Percentiles rank a stretch among this genome's conserved stretches.
These are phyloP conservation scores for Phytophthora rubi DNA, from an alignment of 352 stramenopile genomes.

Conservation along the genomic window DNA sequence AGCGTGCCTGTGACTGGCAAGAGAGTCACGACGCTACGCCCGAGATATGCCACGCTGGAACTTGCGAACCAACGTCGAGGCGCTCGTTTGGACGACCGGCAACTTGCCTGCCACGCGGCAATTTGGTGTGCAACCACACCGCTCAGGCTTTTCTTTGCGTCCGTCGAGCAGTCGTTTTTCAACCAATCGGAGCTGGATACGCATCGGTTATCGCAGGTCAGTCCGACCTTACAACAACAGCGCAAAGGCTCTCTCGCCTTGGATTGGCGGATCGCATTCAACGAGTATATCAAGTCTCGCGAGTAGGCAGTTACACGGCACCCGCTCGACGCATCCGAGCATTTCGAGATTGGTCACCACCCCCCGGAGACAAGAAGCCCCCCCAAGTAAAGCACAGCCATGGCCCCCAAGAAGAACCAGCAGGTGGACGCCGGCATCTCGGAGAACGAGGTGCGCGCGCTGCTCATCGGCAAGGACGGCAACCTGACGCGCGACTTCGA, in stretches of 20 bases:
- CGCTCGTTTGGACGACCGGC: constrained; percentile 30
- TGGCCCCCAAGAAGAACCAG: constrained; percentile 69
- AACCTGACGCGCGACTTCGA: constrained; percentile 87
- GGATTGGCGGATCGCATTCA: constrained; percentile 10
- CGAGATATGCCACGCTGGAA: constrained; percentile 2
- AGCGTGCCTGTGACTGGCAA: neutral
- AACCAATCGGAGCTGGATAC: constrained; percentile 6
- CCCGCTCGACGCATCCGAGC: constrained; percentile 26
- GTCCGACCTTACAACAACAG: constrained; percentile 13
- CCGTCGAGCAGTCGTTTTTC: constrained; percentile 5
- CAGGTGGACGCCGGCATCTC: constrained; percentile 61
- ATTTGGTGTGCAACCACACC: constrained; percentile 21
- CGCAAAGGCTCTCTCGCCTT: too few relatives aligned
- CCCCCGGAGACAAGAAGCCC: constrained; percentile 18
- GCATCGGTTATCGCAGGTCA: constrained; percentile 21
- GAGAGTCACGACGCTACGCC: constrained; percentile 7
- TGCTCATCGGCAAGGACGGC: constrained; percentile 84
- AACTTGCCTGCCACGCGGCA: constrained; percentile 39
- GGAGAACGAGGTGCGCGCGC: constrained; percentile 84
- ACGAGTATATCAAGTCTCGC: constrained; percentile 22
- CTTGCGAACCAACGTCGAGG: constrained; percentile 8
- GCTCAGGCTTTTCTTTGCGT: constrained; percentile 8
- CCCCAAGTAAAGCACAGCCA: constrained; percentile 18
- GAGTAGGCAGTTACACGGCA: constrained; percentile 16
- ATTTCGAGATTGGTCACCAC: constrained; percentile 45